Conservation (phyloP, 2,329 filamentous ascomycete genomes). For the Botrytis medusae region DNA sequence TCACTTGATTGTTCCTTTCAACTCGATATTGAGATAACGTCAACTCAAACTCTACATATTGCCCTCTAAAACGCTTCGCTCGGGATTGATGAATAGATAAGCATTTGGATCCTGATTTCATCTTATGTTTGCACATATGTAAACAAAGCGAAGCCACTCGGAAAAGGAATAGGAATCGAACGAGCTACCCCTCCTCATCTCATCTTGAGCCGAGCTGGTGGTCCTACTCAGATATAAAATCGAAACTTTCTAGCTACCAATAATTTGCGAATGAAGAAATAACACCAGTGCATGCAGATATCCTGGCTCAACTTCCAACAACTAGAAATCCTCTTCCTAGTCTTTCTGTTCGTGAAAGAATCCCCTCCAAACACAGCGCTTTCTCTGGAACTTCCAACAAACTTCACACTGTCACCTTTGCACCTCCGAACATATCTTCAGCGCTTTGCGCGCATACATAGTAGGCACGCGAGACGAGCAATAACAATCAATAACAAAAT, state of each 20-base stretch:
- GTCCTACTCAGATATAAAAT: background rate
- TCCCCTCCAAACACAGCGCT: no score
- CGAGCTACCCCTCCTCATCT: background rate
- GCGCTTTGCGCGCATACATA: background rate
- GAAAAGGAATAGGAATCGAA: background rate
- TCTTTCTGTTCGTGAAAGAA: background rate
- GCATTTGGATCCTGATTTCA: background rate
- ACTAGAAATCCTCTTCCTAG: background rate
- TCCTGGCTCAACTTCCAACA: background rate
- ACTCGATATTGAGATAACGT: background rate
- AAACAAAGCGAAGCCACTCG: background rate
- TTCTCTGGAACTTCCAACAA: background rate
- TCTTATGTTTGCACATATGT: background rate
- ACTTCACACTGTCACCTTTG: background rate
- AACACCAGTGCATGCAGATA: background rate
- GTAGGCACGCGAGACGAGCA: background rate
- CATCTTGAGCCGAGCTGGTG: background rate
- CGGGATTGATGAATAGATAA: background rate
- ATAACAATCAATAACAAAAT: conserved; percentile 51
- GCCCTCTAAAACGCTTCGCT: background rate
- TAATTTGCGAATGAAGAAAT: background rate
- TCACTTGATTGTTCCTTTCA: background rate
- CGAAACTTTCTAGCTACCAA: background rate
- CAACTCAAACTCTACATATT: background rate
- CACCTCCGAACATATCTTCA: background rate